phyloP scores from a whole-genome alignment of 768 basidiomycete species.

The Boletus sp. region DNA sequence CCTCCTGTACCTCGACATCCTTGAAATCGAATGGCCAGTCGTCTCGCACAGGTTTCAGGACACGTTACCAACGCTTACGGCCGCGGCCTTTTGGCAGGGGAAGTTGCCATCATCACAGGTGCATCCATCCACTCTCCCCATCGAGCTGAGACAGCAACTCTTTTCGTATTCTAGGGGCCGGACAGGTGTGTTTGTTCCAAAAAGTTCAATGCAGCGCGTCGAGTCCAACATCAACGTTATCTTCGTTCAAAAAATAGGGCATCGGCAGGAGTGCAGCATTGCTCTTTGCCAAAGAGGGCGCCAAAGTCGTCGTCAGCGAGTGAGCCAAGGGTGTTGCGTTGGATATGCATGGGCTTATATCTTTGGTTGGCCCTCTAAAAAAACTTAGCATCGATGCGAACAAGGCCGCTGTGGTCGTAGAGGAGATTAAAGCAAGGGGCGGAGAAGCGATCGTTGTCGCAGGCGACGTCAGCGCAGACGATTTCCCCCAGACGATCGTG shows the following conservation, averaged over 20 bases:
- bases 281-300: slow-evolving; percentile 80
- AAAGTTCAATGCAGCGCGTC: too few species aligned
- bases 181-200: slow-evolving; percentile 50
- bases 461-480: slow-evolving; percentile 80
- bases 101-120: slow-evolving; percentile 88
- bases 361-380: background rate
- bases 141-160: background rate
- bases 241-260: slow-evolving; percentile 42
- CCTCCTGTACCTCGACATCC: too few species aligned
- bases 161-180: slow-evolving; percentile 51
- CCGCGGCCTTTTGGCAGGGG: slow-evolving; percentile 63
- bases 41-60: slow-evolving; percentile 67
- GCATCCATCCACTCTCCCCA: slow-evolving; percentile 18
- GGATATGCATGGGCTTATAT: background rate
- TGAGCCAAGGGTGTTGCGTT: slow-evolving; percentile 30
- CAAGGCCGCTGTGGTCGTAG: slow-evolving; percentile 61
- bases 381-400: slow-evolving; percentile 62
- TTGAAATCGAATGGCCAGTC: slow-evolving; percentile 41
- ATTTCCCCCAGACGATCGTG: slow-evolving; percentile 76
- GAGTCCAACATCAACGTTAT: background rate
- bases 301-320: slow-evolving; percentile 85
- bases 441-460: slow-evolving; percentile 72
- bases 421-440: slow-evolving; percentile 69
- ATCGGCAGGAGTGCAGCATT: slow-evolving; percentile 75
- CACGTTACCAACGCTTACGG: slow-evolving; percentile 54